Evolutionary conservation across 805 yeast genomes (phyloP).

Genomic region (Hanseniaspora nectarophila): DNA sequence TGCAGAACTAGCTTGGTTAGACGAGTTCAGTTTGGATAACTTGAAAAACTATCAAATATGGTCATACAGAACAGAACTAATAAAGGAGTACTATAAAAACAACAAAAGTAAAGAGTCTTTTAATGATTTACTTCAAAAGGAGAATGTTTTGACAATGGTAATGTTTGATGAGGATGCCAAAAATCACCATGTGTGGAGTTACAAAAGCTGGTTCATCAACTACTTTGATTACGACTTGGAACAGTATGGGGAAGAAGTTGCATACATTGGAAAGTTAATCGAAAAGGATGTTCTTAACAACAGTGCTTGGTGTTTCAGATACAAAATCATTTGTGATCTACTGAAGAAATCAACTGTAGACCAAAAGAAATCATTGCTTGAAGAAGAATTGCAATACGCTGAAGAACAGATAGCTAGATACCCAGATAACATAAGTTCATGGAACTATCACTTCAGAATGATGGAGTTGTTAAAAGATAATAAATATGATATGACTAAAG

Average conservation of each 20-base stretch:
- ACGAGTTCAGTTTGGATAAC: constrained; percentile 56
- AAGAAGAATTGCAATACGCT: constrained; percentile 44
- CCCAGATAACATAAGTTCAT: constrained; percentile 73
- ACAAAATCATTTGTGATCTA: constrained; percentile 40
- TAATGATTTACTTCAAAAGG: constrained; percentile 38
- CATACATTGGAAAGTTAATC: constrained; percentile 39
- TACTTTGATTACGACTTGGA: constrained; percentile 30
- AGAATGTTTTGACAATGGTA: constrained; percentile 49
- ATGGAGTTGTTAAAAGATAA: constrained; percentile 25
- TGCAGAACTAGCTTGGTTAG: constrained; percentile 69
- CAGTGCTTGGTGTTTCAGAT: constrained; percentile 83
- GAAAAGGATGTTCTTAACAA: constrained; percentile 67
- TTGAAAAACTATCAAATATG: constrained; percentile 95
- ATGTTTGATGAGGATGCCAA: constrained; percentile 73
- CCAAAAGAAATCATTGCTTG: constrained; percentile 15
- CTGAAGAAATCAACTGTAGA: constrained; percentile 16
- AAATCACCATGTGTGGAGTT: constrained; percentile 95
- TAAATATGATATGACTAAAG: constrained; percentile 30
- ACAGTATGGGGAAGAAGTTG: constrained; percentile 40
- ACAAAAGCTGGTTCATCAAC: constrained; percentile 69
- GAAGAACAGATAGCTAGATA: constrained; percentile 40
- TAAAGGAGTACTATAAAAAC: constrained; percentile 22
- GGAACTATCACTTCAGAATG: constrained; percentile 71
- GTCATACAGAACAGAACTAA: constrained; percentile 76
- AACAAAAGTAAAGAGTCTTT: constrained; percentile 15